phyloP scores from a whole-genome alignment of 257 asterid species.

The Linaria vulgaris region DNA sequence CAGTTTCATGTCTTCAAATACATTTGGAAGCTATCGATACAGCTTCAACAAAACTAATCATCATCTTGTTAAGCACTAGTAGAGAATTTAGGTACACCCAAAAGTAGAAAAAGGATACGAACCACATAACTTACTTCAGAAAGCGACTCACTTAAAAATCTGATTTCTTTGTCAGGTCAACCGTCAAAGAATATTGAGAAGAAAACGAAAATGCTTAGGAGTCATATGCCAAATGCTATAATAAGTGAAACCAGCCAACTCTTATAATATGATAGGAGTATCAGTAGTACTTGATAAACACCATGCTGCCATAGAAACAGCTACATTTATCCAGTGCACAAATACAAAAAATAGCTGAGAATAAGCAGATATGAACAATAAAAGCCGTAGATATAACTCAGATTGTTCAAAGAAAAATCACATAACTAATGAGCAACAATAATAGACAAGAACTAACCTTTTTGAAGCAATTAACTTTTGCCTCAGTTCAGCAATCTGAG shows the following conservation, averaged over 20 bases:
- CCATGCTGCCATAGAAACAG: slow-evolving; percentile 8
- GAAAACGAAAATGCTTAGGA: background rate
- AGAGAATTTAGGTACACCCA: slow-evolving; percentile 7
- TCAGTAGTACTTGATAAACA: background rate
- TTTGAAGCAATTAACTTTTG: slow-evolving; percentile 69
- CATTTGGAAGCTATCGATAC: background rate
- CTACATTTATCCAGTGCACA: background rate
- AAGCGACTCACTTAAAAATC: background rate
- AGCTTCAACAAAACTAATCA: slow-evolving; percentile 9
- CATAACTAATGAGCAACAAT: background rate
- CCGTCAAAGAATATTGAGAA: background rate
- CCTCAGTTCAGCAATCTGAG: slow-evolving; percentile 90
- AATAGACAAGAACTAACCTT: slow-evolving; percentile 48
- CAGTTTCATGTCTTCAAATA: slow-evolving; percentile 5
- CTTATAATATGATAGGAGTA: background rate
- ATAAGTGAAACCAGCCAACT: background rate
- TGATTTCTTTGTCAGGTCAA: background rate
- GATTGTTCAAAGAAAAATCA: background rate
- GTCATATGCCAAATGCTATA: too few species aligned
- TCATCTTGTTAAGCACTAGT: slow-evolving; percentile 1
- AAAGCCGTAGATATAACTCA: slow-evolving; percentile 10
- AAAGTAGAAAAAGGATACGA: background rate
- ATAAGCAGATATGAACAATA: slow-evolving; percentile 9
- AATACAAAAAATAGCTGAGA: slow-evolving; percentile 10
- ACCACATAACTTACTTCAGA: background rate